These are phyloP conservation scores for Hyaloraphidium curvatum DNA, from an alignment of 192 early-diverging fungal species.

Conservation along the genomic window DNA sequence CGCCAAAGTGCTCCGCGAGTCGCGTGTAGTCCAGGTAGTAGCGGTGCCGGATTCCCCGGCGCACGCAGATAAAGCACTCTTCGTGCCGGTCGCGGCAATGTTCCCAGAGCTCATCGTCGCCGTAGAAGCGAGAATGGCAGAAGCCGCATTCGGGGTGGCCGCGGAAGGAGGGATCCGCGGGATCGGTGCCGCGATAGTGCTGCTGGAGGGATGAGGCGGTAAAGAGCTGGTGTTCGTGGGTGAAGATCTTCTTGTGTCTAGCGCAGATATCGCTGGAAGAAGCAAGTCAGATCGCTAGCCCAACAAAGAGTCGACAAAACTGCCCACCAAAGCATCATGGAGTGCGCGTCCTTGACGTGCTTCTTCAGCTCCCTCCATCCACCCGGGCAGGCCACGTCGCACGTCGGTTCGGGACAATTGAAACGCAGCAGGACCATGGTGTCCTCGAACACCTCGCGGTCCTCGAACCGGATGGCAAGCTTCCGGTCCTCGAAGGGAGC, in stretches of 20 bases:
- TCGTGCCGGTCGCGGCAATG: conserved; percentile 88
- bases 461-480: conserved; percentile 56
- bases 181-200: conserved; percentile 54
- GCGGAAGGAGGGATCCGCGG: conserved; percentile 29
- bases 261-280: conserved; percentile 62
- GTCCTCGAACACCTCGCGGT: conserved; percentile 50
- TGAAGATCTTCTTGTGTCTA: conserved; percentile 77
- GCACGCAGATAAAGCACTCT: conserved; percentile 75
- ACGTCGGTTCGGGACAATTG: conserved; percentile 73
- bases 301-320: conserved; percentile 3
- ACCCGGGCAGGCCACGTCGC: conserved; percentile 38
- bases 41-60: conserved; percentile 51
- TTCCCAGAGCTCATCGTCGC: conserved; percentile 81
- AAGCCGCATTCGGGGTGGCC: conserved; percentile 87
- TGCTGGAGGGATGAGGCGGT: conserved; percentile 48
- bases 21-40: conserved; percentile 70
- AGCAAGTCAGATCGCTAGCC: neutral
- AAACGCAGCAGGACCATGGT: conserved; percentile 50
- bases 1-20: conserved; percentile 67
- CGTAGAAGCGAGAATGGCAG: conserved; percentile 65
- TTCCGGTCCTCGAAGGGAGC: conserved; percentile 41
- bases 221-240: conserved; percentile 78
- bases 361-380: conserved; percentile 72
- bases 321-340: conserved; percentile 51
- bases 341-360: conserved; percentile 61